Evolutionary conservation across 2,329 filamentous ascomycete genomes (phyloP).

Genomic region (Camptophora hylomeconis): DNA sequence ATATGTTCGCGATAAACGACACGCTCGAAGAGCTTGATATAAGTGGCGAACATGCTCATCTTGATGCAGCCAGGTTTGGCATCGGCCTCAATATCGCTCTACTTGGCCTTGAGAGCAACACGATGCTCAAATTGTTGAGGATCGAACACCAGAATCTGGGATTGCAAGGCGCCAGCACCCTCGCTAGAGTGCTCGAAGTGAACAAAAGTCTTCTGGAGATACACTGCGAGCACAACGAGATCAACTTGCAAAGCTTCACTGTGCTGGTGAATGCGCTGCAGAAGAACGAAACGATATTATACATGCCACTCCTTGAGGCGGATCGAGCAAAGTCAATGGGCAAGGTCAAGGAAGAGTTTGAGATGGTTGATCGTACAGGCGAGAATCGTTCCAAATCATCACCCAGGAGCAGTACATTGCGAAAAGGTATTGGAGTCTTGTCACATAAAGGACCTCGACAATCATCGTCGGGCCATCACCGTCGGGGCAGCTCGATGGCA

Average conservation of each 20-base stretch:
- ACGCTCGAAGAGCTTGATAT: conserved; percentile 55
- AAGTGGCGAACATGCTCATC: conserved; percentile 56
- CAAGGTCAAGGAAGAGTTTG: conserved; percentile 43
- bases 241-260: conserved; percentile 49
- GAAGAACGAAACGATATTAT: conserved; percentile 48
- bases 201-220: conserved; percentile 52
- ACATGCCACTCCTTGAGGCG: conserved; percentile 49
- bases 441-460: conserved; percentile 16
- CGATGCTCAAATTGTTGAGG: conserved; percentile 45
- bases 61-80: conserved; percentile 58
- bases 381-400: conserved; percentile 28
- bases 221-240: conserved; percentile 57
- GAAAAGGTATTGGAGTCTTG: conserved; percentile 30
- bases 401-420: conserved; percentile 26
- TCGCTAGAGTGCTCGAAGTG: conserved; percentile 54
- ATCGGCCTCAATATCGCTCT: conserved; percentile 55
- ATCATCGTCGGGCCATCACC: no score
- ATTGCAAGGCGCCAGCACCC: conserved; percentile 53
- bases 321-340: conserved; percentile 50
- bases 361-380: conserved; percentile 27
- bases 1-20: conserved; percentile 54
- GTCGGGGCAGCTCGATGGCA: conserved; percentile 9
- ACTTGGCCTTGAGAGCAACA: conserved; percentile 51
- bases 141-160: conserved; percentile 59
- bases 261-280: conserved; percentile 55